Evolutionary conservation across 129 eudicot species (phyloP), one percentile per base, ranked within the genome.

Genomic region (Escallonia rubra): DNA sequence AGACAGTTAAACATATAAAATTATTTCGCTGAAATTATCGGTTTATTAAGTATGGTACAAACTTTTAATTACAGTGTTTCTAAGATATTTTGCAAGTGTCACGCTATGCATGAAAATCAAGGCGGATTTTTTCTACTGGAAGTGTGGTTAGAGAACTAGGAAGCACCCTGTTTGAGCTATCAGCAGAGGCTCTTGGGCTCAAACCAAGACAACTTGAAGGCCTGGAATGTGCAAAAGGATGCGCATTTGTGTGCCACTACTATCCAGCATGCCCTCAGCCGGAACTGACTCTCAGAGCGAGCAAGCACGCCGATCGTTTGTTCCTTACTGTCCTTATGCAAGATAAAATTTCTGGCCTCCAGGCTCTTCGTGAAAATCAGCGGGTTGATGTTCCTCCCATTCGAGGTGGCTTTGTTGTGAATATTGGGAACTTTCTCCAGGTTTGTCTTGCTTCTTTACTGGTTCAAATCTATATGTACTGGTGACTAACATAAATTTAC

Each of bases 221-320:
- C 7, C 42, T 83, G 70, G 80, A 65, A 41, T 72, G 87, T 67
- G 81, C 50, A 0, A 63, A 52, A 5, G 83, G 82, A 41, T 70
- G 80, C 40, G 66, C 71, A 13, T 61, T 87, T 2, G 34, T 75
- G 4, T 41, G 68, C 65, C 89, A 87, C 11, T 87, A 83, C 70
- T 87, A 83, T 53, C 95, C 89, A 4, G 61, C 76, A 23, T 87
- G 95, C 68, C 95, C 89, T 3, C 69, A 87, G 60, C 94, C 94
- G 13, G 85, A 87, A 40, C 68, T 83, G 13, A 80, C 94, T 10
- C 16, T 83, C 3, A 89, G 94, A 55, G 3, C 67, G 9, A 78
- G 76, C 77, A 65, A 76, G 41, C 94, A 87, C 70, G 43, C 89
- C 0, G 87, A 87, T 62, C 68, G 77, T 9, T 67, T 69, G 6